phyloP scores from a whole-genome alignment of 2,329 filamentous ascomycete genomes.

The Monilinia laxa region DNA sequence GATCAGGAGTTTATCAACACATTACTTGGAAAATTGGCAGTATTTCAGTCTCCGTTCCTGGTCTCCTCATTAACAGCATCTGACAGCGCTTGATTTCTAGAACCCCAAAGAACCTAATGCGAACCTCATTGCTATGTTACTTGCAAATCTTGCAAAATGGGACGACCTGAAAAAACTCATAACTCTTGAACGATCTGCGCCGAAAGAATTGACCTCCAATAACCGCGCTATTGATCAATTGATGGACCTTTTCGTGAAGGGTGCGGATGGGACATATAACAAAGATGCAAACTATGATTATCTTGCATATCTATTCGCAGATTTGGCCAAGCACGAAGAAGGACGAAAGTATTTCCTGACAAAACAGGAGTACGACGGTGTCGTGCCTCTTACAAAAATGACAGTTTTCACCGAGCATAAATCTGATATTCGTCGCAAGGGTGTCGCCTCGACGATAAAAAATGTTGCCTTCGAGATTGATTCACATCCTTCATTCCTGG shows the following conservation, averaged over 20 bases:
- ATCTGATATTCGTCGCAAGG: slow-evolving; percentile 78
- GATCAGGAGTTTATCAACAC: slow-evolving; percentile 81
- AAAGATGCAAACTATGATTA: slow-evolving; percentile 86
- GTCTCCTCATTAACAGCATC: slow-evolving; percentile 6
- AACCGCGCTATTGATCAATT: slow-evolving; percentile 81
- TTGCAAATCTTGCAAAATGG: slow-evolving; percentile 87
- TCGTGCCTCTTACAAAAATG: slow-evolving; percentile 89
- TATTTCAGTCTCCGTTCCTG: slow-evolving; percentile 54
- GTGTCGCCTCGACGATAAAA: slow-evolving; percentile 96
- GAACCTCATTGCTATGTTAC: slow-evolving; percentile 83
- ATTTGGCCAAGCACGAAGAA: slow-evolving; percentile 78
- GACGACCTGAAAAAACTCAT: slow-evolving; percentile 70
- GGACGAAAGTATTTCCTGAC: slow-evolving; percentile 73
- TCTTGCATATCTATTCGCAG: slow-evolving; percentile 89
- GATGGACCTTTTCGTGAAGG: slow-evolving; percentile 94
- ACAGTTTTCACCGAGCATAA: slow-evolving; percentile 92
- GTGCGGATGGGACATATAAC: slow-evolving; percentile 79
- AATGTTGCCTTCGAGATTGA: slow-evolving; percentile 83
- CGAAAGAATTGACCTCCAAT: slow-evolving; percentile 69
- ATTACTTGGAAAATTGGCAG: slow-evolving; percentile 70
- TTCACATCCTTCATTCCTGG: slow-evolving; percentile 69
- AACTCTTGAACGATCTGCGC: slow-evolving; percentile 64
- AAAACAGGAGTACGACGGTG: slow-evolving; percentile 71
- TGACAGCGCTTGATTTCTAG: slow-evolving; percentile 43
- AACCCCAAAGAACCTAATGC: slow-evolving; percentile 75